Evolutionary conservation across 1,139 yeast species (phyloP).

Genomic region (Kurtzmaniella quercitrusa): DNA sequence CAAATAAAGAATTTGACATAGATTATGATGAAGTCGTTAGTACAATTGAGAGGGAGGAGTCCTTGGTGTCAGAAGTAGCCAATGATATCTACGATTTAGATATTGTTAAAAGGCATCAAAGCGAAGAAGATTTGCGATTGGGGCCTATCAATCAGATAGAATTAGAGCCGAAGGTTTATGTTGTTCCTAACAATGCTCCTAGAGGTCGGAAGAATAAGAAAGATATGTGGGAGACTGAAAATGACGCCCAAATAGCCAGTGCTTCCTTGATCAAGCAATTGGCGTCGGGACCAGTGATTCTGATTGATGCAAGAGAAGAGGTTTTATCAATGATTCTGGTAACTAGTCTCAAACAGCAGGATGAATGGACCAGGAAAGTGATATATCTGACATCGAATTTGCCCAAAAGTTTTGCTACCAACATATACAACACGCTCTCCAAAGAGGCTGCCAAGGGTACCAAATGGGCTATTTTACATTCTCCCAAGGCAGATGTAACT

Average conservation of each 20-base stretch:
- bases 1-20: slow-evolving; percentile 64
- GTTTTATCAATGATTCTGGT: slow-evolving; percentile 76
- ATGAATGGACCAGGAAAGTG: slow-evolving; percentile 86
- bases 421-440: slow-evolving; percentile 63
- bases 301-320: slow-evolving; percentile 79
- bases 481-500: slow-evolving; percentile 70
- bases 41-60: neutral
- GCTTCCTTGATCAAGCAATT: slow-evolving; percentile 50
- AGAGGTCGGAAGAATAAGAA: slow-evolving; percentile 70
- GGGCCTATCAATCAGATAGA: slow-evolving; percentile 34
- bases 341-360: slow-evolving; percentile 71
- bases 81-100: slow-evolving; percentile 13
- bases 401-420: slow-evolving; percentile 73
- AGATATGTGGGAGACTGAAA: slow-evolving; percentile 78
- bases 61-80: neutral
- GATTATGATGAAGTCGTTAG: slow-evolving; percentile 58
- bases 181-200: slow-evolving; percentile 69
- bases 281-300: slow-evolving; percentile 63
- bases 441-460: slow-evolving; percentile 72
- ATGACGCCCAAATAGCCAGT: slow-evolving; percentile 62
- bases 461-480: slow-evolving; percentile 67
- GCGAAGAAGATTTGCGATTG: slow-evolving; percentile 2
- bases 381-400: slow-evolving; percentile 54
- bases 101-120: slow-evolving; percentile 21
- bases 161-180: slow-evolving; percentile 54